Base-by-base conservation (phyloP, 2,329 filamentous ascomycete species). In the Tolypocladium ovalisporum region DNA sequence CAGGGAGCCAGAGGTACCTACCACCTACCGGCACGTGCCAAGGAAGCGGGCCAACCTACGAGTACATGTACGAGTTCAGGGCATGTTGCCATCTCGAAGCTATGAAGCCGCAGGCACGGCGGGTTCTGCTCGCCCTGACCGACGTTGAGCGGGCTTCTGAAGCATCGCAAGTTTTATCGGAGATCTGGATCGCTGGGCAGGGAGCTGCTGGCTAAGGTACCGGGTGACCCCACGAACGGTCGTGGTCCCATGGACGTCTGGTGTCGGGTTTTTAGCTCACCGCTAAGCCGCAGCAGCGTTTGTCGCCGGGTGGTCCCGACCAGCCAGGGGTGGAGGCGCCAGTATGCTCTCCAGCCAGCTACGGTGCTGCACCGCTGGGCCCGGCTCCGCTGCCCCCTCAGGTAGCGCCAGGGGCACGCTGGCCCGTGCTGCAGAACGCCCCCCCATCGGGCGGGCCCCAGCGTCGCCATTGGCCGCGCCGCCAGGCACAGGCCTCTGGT, bases 401-500 rank as follows among this genome's bases (percentile, higher is more conserved):
- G 12, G 47, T 51, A 51, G 47, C 47, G 47, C 47, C 47, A 51
- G 47, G 47, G 29, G 47, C 47, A 13, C 24, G 44, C 24, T 47
- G 44, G 24, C 44, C 44, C 44, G 44, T 29, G 44, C 44, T 32
- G 10, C 19, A 6, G 15, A 10, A n/a, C n/a, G 27, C 27, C 8
- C 9, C 19, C 32, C 8, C 27, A 52, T 34, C 47, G 47, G 47
- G 47, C 47, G 37, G 9, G 12, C 8, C 13, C 37, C 42, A 36
- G 55, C 34, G 54, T 27, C 56, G 42, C 36, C 52, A 60, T 60
- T 61, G 60, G 60, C 47, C 56, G 54, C 22, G 19, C 9, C 19
- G 47, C 40, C 61, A 62, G 61, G 61, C 60, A 61, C 61, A 57
- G 58, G 49, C 49, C 53, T 57, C 47, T 57, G 58, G 55, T 62